Conservation (phyloP, 148 eudicot species). For the Cornus kousa region DNA sequence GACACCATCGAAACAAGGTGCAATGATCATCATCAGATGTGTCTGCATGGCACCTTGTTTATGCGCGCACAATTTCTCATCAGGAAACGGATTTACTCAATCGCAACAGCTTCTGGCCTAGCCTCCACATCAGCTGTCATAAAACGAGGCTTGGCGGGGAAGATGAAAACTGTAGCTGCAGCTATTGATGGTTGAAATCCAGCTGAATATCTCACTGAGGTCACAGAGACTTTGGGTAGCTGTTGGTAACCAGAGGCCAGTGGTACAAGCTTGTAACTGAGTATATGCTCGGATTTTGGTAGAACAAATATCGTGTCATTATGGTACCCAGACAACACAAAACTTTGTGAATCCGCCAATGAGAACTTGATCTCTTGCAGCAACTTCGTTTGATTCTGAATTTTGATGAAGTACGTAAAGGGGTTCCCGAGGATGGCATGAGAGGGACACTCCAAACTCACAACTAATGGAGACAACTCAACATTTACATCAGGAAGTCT, state of each 20-base stretch:
- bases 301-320: conserved; percentile 66
- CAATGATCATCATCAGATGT: not conserved
- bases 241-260: conserved; percentile 71
- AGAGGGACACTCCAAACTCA: conserved; percentile 83
- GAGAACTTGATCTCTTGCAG: conserved; percentile 92
- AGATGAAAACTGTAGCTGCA: conserved; percentile 76
- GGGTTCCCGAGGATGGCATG: conserved; percentile 86
- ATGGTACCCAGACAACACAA: conserved; percentile 79
- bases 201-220: conserved; percentile 75
- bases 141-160: conserved; percentile 73
- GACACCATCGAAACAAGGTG: not conserved
- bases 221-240: conserved; percentile 71
- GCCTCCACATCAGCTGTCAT: conserved; percentile 21
- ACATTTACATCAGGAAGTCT: conserved; percentile 72
- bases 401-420: conserved; percentile 62
- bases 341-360: conserved; percentile 80
- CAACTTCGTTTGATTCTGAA: conserved; percentile 66
- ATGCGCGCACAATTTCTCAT: conserved; percentile 2
- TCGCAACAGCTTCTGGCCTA: conserved; percentile 36
- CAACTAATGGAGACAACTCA: conserved; percentile 68
- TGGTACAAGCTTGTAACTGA: conserved; percentile 81
- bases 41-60: not conserved
- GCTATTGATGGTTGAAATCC: conserved; percentile 70
- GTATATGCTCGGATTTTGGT: conserved; percentile 66
- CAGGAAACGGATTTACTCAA: conserved; percentile 28